These are phyloP conservation scores for Pichia kudriavzevii DNA, from an alignment of 1,139 yeast species.

Conservation along the genomic window DNA sequence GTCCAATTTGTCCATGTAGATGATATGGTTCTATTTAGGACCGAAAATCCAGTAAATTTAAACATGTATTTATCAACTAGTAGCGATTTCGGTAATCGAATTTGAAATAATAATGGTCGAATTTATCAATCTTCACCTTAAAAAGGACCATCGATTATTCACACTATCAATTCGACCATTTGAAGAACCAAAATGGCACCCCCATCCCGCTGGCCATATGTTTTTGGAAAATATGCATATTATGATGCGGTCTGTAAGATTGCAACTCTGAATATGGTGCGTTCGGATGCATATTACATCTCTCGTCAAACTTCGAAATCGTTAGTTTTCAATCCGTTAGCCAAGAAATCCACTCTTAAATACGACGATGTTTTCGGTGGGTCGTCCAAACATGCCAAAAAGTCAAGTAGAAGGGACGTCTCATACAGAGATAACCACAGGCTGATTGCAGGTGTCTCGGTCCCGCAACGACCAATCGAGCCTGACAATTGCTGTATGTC, in stretches of 20 bases:
- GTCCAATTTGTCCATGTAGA: too few relatives aligned
- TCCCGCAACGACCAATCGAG: constrained; percentile 75
- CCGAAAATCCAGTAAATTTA: too few relatives aligned
- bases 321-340: constrained; percentile 20
- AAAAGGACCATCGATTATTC: too few relatives aligned
- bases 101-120: too few relatives aligned
- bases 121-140: too few relatives aligned
- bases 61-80: too few relatives aligned
- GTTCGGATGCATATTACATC: constrained; percentile 14
- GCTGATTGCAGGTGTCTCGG: constrained; percentile 61
- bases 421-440: constrained; percentile 22
- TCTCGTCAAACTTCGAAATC: constrained; percentile 6
- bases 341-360: constrained; percentile 14
- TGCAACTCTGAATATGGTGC: constrained; percentile 10
- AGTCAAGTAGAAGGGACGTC: constrained; percentile 29
- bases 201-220: too few relatives aligned
- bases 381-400: constrained; percentile 23
- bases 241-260: constrained; percentile 11
- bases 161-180: too few relatives aligned
- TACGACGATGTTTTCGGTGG: constrained; percentile 27
- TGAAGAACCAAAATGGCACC: too few relatives aligned
- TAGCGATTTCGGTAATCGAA: too few relatives aligned
- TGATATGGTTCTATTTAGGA: too few relatives aligned
- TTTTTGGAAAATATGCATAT: constrained; percentile 12
- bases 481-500: constrained; percentile 98